Conservation (phyloP, 805 yeast species). For the Yarrowia porcina region DNA sequence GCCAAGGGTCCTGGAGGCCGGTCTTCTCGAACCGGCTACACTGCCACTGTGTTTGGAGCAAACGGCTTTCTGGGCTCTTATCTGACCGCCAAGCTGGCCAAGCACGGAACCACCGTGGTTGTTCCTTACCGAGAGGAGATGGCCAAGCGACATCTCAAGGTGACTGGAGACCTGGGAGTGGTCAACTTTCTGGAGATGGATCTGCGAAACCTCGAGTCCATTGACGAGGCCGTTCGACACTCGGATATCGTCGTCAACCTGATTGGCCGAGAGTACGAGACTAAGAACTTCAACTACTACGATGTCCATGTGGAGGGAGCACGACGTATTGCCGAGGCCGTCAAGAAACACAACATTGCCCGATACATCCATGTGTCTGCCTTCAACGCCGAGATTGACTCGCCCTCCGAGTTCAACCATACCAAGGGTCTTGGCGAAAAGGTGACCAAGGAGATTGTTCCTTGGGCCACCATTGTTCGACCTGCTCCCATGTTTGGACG, state of each 20-base stretch:
- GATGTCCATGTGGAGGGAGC: slow-evolving; percentile 80
- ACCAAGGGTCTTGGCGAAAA: slow-evolving; percentile 79
- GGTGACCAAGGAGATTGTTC: slow-evolving; percentile 61
- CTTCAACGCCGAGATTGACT: slow-evolving; percentile 66
- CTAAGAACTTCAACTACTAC: slow-evolving; percentile 78
- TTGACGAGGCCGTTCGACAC: slow-evolving; percentile 72
- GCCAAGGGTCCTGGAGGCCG: slow-evolving; percentile 74
- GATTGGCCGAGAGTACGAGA: slow-evolving; percentile 69
- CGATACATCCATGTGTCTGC: slow-evolving; percentile 76
- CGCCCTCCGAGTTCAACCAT: slow-evolving; percentile 67
- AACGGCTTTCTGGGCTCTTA: slow-evolving; percentile 76
- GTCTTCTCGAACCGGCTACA: slow-evolving; percentile 81
- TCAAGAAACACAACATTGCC: slow-evolving; percentile 65
- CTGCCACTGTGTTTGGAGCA: slow-evolving; percentile 85
- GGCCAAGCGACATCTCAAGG: slow-evolving; percentile 73
- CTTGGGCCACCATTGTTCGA: slow-evolving; percentile 79
- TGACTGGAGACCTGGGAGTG: slow-evolving; percentile 83
- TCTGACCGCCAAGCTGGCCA: slow-evolving; percentile 66
- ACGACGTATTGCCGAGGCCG: slow-evolving; percentile 70
- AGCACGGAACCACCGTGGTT: slow-evolving; percentile 74
- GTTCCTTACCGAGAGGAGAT: slow-evolving; percentile 81
- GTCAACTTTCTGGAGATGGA: slow-evolving; percentile 81
- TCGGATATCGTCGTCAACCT: slow-evolving; percentile 81
- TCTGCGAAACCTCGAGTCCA: slow-evolving; percentile 68
- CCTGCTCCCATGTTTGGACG: slow-evolving; percentile 79